Evolutionary conservation across 345 rosid genomes (phyloP).

Genomic region (Eucalyptus curtisii): DNA sequence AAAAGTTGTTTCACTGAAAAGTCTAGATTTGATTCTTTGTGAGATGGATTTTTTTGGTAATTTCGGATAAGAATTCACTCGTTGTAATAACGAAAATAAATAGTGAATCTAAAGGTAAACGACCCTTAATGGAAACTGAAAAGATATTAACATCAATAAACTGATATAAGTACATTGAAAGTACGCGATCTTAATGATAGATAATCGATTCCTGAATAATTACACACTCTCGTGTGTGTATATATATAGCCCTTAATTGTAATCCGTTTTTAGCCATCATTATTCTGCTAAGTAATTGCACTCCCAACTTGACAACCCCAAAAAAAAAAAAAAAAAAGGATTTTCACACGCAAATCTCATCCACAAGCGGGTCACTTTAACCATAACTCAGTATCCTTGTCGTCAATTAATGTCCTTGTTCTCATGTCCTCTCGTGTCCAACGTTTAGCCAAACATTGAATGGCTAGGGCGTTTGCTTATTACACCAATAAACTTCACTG

Average conservation of each 20-base stretch:
- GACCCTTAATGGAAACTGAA: background rate
- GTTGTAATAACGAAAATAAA: background rate
- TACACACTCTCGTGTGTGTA: background rate
- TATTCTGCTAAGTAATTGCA: background rate
- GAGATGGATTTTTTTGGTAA: fast-evolving
- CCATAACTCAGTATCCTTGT: background rate
- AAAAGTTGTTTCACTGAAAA: background rate
- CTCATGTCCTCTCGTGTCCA: background rate
- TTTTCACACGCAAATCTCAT: background rate
- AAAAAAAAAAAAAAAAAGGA: background rate
- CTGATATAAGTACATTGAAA: background rate
- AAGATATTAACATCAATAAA: background rate
- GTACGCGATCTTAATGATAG: background rate
- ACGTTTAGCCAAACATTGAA: background rate
- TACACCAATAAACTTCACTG: background rate
- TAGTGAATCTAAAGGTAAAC: fast-evolving
- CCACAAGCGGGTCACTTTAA: background rate
- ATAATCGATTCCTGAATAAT: background rate
- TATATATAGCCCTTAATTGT: background rate
- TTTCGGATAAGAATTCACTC: background rate
- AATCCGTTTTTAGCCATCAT: background rate
- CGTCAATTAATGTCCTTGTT: background rate
- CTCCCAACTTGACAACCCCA: background rate
- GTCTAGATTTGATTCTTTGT: background rate
- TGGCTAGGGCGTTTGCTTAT: background rate